Percentiles rank a stretch among this genome's conserved stretches.
phyloP scores from a whole-genome alignment of 768 basidiomycete genomes.

The Amanita phalloides region DNA sequence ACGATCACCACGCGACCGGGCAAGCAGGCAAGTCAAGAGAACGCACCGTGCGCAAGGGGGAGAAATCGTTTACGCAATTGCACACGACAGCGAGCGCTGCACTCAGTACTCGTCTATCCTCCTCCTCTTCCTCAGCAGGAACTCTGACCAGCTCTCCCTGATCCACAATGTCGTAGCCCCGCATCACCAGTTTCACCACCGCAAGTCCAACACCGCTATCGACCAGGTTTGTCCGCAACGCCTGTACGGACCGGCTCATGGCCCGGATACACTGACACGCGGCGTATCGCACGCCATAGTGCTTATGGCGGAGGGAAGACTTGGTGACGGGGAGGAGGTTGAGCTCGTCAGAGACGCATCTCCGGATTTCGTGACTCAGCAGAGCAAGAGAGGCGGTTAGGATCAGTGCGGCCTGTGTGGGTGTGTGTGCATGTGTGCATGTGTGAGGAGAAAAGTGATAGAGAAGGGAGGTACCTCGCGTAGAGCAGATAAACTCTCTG shows the following conservation, averaged over 20 bases:
- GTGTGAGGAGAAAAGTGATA: background rate
- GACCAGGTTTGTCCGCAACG: slow-evolving; percentile 75
- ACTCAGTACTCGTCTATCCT: slow-evolving; percentile 60
- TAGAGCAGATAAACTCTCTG: slow-evolving; percentile 44
- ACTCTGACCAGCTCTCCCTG: slow-evolving; percentile 9
- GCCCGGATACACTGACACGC: slow-evolving; percentile 82
- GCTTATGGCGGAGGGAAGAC: slow-evolving; percentile 43
- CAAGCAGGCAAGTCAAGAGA: background rate
- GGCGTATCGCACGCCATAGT: slow-evolving; percentile 72
- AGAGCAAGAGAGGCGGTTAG: slow-evolving; percentile 65
- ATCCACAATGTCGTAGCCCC: slow-evolving; percentile 20
- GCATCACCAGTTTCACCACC: slow-evolving; percentile 43
- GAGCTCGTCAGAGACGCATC: slow-evolving; percentile 50
- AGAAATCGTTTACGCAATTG: slow-evolving; percentile 82
- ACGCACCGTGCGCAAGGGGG: slow-evolving; percentile 64
- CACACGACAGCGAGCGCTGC: slow-evolving; percentile 71
- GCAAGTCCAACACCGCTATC: slow-evolving; percentile 72
- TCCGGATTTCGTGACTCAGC: slow-evolving; percentile 62
- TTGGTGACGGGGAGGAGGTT: slow-evolving; percentile 36
- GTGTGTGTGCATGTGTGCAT: background rate
- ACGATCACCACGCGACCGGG: background rate
- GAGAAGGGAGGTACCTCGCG: slow-evolving; percentile 40
- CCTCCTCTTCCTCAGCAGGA: slow-evolving; percentile 28
- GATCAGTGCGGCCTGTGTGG: slow-evolving; percentile 54
- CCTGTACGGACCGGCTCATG: slow-evolving; percentile 67